Base-by-base conservation (phyloP, 176 grass and related monocot genomes). In the Eleusine coracana region DNA sequence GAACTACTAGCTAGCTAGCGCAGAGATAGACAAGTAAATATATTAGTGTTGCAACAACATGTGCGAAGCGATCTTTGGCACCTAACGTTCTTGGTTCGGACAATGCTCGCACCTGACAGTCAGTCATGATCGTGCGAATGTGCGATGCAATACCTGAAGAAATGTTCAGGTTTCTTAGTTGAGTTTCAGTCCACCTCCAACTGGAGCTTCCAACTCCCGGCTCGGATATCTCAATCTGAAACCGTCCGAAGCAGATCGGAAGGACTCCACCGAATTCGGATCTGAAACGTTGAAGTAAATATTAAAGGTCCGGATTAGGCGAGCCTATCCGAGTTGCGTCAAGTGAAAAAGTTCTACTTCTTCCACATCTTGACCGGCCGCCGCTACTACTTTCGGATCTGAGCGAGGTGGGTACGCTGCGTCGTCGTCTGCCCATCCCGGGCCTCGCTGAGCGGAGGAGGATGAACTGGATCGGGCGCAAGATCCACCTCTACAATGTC, bases 401-500 rank as follows among this genome's bases (percentile, higher is more conserved):
- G 67, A 64, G 66, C 64, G 37, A 85, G 71, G 82, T 46, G 80
- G 71, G 76, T 42, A 29, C 68, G 34, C 54, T 58, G 54, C 54
- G 54, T 5, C 20, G 20, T 20, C 54, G 49, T 63, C 87, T 85
- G 71, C 77, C 77, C 45, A 77, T 28, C 51, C 40, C 58, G 48
- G 55, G 27, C 34, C 62, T 64, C 34, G 37, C 9, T 46, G 72
- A 13, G 10, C 17, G 29, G 48, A 54, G 10, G 82, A 88, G 71
- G 79, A 90, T 90, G 88, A 90, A 65, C 31, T 90, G 83, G 88
- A 61, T 79, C 13, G 81, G 46, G 36, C 81, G 74, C 64, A 90
- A 90, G 83, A 90, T 90, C 74, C 88, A 90, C 61, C 83, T 90
- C 73, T 90, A 86, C 83, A 90, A 90, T 46, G 88, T 90, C 66